phyloP scores from a whole-genome alignment of 208 protist species.

The Acanthamoeba divionensis region DNA sequence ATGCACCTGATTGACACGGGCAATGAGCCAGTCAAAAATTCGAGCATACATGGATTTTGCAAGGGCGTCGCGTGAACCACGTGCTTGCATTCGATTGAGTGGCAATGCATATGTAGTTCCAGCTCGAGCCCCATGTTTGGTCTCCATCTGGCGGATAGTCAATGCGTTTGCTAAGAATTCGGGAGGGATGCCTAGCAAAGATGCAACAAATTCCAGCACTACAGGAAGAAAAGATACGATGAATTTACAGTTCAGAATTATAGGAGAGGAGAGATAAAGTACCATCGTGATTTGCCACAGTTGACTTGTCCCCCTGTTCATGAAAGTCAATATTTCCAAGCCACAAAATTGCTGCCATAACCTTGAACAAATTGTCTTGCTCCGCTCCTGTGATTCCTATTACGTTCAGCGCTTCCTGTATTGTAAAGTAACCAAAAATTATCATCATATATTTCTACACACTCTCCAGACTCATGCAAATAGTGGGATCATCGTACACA shows the following conservation, averaged over 20 bases:
- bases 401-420: constrained; percentile 85
- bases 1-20: constrained; percentile 78
- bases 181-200: constrained; percentile 20
- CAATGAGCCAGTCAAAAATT: constrained; percentile 84
- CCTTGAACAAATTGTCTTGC: constrained; percentile 58
- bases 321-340: constrained; percentile 83
- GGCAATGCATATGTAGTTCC: constrained; percentile 51
- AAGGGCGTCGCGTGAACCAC: constrained; percentile 71
- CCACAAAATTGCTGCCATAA: constrained; percentile 80
- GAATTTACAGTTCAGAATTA: not conserved
- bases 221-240: not conserved
- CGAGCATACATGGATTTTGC: constrained; percentile 80
- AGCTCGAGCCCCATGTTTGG: constrained; percentile 44
- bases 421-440: not conserved
- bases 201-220: constrained; percentile 53
- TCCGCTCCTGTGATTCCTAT: constrained; percentile 81
- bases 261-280: not conserved
- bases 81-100: constrained; percentile 56
- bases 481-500: not conserved
- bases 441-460: not conserved
- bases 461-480: not conserved
- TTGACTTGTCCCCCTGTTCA: constrained; percentile 62
- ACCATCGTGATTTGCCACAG: not conserved
- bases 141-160: constrained; percentile 56
- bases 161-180: constrained; percentile 47